Evolutionary conservation across 352 stramenopile species (phyloP), one percentile per base, ranked within the genome.

Genomic region (Phytophthora hybrid): DNA sequence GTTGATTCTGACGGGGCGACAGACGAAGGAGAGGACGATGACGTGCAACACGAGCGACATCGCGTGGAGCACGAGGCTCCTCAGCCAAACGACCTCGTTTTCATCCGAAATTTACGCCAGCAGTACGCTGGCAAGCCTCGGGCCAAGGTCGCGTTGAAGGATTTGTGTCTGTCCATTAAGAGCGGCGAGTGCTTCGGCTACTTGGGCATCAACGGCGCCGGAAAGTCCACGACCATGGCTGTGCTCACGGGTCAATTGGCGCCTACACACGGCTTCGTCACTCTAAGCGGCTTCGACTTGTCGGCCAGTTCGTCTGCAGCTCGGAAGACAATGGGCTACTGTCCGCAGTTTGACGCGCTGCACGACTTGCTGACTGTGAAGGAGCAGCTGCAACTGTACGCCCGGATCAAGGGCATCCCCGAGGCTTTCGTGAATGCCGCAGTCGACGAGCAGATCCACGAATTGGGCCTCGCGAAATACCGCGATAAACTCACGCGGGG

Each of bases 341-440:
- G 93, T 66, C 95, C 94, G 9, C 97, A 99, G 78, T 97, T 98
- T 63, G 97, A 99, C 70, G 87, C 94, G 11, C 79, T 99, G 3
- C 95, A 99, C 63, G 92, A 97, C 31, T 63, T 98, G 19, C 78
- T 99, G 44, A 99, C 93, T 5, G 97, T 97, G 7, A 71, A 84
- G 23, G 95, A 99, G 61, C 87, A 99, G 34, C 70, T 98, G 11
- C 80, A 88, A 64, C 83, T 99, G n/a, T 98, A 97, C 69, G 92
- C 92, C 5, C 73, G 80, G 1, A 83, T 99, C 26, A 98, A 98
- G 69, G 93, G 92, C 2, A 77, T 97, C 5, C 58, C 83, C 1
- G 26, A 61, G 3, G 53, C 60, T 5, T 69, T 81, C 34, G 74
- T 96, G 3, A 18, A 69, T 5, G 16, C 54, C 2, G 80, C 81